Evolutionary conservation across 768 basidiomycete species (phyloP).

Genomic region (Lyophyllum atratum): DNA sequence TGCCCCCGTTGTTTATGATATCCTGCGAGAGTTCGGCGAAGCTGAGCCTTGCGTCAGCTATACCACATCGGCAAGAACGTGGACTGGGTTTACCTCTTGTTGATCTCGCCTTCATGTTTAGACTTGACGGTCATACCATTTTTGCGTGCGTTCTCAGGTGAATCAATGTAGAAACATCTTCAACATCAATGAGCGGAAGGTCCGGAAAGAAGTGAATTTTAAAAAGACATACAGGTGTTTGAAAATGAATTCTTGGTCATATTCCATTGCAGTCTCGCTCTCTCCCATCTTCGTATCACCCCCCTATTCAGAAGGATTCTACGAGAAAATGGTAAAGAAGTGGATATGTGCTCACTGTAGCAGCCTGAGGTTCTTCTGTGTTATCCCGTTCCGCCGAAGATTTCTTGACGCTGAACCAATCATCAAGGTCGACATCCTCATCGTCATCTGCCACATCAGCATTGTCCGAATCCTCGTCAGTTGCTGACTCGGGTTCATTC

Average conservation of each 20-base stretch:
- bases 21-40: slow-evolving; percentile 50
- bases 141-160: slow-evolving; percentile 67
- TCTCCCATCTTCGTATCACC: slow-evolving; percentile 71
- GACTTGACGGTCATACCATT: slow-evolving; percentile 62
- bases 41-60: slow-evolving; percentile 37
- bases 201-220: background rate
- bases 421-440: slow-evolving; percentile 34
- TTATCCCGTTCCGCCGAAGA: slow-evolving; percentile 8
- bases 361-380: background rate
- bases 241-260: slow-evolving; percentile 81
- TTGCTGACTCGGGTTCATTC: slow-evolving; percentile 54
- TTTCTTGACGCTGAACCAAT: slow-evolving; percentile 40
- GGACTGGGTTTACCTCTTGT: slow-evolving; percentile 45
- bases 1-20: slow-evolving; percentile 74
- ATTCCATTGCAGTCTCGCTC: slow-evolving; percentile 64
- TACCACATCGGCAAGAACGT: background rate
- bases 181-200: slow-evolving; percentile 4
- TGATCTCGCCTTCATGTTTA: slow-evolving; percentile 54
- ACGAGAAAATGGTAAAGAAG: background rate
- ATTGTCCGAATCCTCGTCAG: slow-evolving; percentile 71
- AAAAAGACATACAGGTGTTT: slow-evolving; percentile 66
- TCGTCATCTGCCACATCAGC: slow-evolving; percentile 50
- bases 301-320: background rate
- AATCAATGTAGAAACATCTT: slow-evolving; percentile 90
- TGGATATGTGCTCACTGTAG: slow-evolving; percentile 6